Evolutionary conservation across 78 protist genomes (phyloP).

Genomic region (Planoprotostelium fungivorum): DNA sequence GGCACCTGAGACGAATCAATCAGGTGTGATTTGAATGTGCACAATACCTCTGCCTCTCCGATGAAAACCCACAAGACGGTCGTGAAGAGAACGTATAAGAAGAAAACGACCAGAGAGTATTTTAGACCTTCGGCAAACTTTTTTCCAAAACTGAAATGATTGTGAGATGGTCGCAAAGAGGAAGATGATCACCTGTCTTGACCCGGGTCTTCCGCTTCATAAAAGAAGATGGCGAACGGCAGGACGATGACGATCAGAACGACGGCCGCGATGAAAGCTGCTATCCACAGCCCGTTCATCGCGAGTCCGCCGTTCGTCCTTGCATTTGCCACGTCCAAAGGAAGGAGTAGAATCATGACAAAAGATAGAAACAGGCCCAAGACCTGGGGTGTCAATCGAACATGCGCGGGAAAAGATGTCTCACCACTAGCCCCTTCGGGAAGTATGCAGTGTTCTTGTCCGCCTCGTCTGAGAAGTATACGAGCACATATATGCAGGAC

Average conservation of each 20-base stretch:
- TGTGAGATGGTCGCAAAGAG: not conserved
- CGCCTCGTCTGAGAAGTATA: not conserved
- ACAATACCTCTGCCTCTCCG: slow-evolving; percentile 56
- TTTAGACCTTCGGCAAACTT: slow-evolving; percentile 43
- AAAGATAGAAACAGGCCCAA: slow-evolving; percentile 44
- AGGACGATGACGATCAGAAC: slow-evolving; percentile 55
- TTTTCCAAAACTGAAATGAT: not conserved
- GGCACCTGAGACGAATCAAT: not conserved
- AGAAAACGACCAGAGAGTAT: slow-evolving; percentile 26
- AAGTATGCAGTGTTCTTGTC: not conserved
- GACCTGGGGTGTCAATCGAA: slow-evolving; percentile 17
- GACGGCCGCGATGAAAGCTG: slow-evolving; percentile 33
- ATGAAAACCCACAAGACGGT: slow-evolving; percentile 21
- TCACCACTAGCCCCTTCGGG: not conserved
- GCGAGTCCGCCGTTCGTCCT: slow-evolving; percentile 49
- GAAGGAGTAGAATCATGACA: slow-evolving; percentile 36
- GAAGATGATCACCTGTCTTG: slow-evolving; percentile 7
- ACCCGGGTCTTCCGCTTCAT: slow-evolving; percentile 83
- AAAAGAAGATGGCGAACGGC: slow-evolving; percentile 83
- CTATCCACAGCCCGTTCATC: slow-evolving; percentile 44
- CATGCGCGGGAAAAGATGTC: not conserved
- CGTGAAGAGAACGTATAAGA: slow-evolving; percentile 22
- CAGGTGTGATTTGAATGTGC: not conserved
- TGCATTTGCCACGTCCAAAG: slow-evolving; percentile 65
- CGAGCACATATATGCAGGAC: not conserved